A percentile compares a stretch with the other conserved stretches of the same genome.
These are phyloP conservation scores for Suhomyces maxii DNA, from an alignment of 1,139 yeast species.

Conservation along the genomic window DNA sequence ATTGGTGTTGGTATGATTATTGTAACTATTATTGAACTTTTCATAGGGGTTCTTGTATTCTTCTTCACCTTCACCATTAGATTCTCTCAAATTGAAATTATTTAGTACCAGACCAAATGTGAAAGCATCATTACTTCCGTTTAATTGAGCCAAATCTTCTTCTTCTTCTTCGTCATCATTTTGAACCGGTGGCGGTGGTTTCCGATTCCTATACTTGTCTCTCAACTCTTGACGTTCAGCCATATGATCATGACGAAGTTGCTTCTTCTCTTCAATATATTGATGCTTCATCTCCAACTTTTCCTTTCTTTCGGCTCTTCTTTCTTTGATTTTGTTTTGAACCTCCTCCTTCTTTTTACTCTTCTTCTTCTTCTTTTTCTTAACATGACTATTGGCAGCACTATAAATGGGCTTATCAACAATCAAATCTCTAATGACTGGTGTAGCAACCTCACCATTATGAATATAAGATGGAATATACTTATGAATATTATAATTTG, in stretches of 20 bases:
- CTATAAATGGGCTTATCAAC: conserved; percentile 42
- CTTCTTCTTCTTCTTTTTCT: conserved; percentile 18
- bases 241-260: conserved; percentile 10
- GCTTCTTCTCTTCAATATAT: conserved; percentile 8
- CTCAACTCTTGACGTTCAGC: conserved; percentile 12
- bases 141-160: neutral
- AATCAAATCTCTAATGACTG: conserved; percentile 36
- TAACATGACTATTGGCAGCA: conserved; percentile 40
- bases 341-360: conserved; percentile 7
- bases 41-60: neutral
- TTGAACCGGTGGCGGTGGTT: neutral
- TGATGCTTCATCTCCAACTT: conserved; percentile 10
- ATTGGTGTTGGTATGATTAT: neutral
- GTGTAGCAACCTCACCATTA: conserved; percentile 40
- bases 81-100: neutral
- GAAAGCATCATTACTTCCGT: neutral
- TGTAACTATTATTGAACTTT: neutral
- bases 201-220: conserved; percentile 9
- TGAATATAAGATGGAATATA: conserved; percentile 45
- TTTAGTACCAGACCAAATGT: neutral
- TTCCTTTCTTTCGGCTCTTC: neutral
- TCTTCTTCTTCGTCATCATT: neutral
- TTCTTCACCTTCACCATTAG: neutral
- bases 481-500: conserved; percentile 35
- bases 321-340: conserved; percentile 3